Base-by-base conservation (phyloP, 208 protist genomes). In the Angomonas deanei region DNA sequence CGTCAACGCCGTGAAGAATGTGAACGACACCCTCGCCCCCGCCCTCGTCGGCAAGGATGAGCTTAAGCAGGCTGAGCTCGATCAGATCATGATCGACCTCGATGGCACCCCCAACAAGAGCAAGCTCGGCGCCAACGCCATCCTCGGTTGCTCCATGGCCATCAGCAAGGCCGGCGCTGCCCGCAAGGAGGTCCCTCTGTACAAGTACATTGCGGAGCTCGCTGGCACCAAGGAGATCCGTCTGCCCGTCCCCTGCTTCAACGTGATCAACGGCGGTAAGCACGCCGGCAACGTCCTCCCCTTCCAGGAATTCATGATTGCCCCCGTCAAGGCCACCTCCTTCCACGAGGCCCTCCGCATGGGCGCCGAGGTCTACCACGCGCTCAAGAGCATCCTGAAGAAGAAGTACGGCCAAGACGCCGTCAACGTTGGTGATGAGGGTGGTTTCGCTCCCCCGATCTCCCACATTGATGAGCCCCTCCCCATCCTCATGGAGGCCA, bases 211-310 rank as follows among this genome's bases (percentile, higher is more conserved):
- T 49, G 88, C 88, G n/a, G 53, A 94, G 32, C 72, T 99, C 30
- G 82, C 94, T 28, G 96, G 92, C 60, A 93, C 87, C 62, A 76
- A 81, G 80, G 67, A 91, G 81, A 55, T 86, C 68, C 69, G 70
- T 50, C 75, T 95, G 32, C 97, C 97, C 2, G 91, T 98, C 50
- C 97, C 97, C 28, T 97, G 91, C 61, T 98, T 99, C 90, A 99
- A 99, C 84, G 95, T 99, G 58, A 99, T 99, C 82, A 99, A 99
- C 88, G 98, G 98, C 62, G 98, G 98, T 69, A 93, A 86, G 61
- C 98, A 99, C 76, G 98, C 98, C 34, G 98, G 98, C 61, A 99
- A 99, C 78, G 81, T 85, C 60, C 70, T 93, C 30, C 84, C 83
- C 23, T 93, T 93, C 71, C 86, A 93, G 90, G 98, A 99, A 86